Evolutionary conservation across 352 stramenopile genomes (phyloP).

Genomic region (Salisapilia sapeloensis): DNA sequence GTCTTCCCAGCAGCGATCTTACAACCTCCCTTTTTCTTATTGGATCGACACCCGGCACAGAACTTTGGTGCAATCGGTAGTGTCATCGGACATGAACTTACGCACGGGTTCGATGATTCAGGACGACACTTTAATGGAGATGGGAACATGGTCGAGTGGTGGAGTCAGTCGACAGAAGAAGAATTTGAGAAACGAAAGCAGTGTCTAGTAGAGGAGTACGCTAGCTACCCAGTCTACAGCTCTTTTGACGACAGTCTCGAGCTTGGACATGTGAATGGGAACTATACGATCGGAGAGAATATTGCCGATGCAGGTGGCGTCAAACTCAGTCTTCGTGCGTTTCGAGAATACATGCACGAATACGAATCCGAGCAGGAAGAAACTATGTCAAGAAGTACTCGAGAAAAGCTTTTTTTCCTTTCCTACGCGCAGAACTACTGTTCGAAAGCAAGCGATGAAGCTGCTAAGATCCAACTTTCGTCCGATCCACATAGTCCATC

Average conservation of each 20-base stretch:
- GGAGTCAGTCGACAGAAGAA: constrained; percentile 65
- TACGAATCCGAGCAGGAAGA: constrained; percentile 6
- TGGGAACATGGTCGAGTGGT: constrained; percentile 89
- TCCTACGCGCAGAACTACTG: constrained; percentile 66
- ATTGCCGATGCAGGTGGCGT: constrained; percentile 75
- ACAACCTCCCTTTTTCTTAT: constrained; percentile 88
- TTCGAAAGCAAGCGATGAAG: constrained; percentile 35
- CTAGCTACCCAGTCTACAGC: constrained; percentile 21
- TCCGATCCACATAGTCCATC: constrained; percentile 48
- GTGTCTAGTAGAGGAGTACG: constrained; percentile 57
- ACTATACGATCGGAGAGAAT: constrained; percentile 67
- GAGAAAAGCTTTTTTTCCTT: constrained; percentile 59
- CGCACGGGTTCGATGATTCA: constrained; percentile 90
- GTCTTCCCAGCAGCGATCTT: constrained; percentile 93
- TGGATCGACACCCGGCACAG: constrained; percentile 56
- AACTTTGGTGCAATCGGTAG: constrained; percentile 90
- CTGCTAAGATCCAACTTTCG: constrained; percentile 22
- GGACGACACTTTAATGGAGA: constrained; percentile 77
- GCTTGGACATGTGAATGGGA: constrained; percentile 55
- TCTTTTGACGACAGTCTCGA: constrained; percentile 14
- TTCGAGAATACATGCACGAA: constrained; percentile 17
- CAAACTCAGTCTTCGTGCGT: constrained; percentile 47
- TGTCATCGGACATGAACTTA: constrained; percentile 93
- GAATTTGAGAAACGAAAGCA: constrained; percentile 46
- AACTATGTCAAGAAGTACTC: constrained; percentile 5